phyloP scores from a whole-genome alignment of 176 grass and related monocot genomes.

The Poa annua region DNA sequence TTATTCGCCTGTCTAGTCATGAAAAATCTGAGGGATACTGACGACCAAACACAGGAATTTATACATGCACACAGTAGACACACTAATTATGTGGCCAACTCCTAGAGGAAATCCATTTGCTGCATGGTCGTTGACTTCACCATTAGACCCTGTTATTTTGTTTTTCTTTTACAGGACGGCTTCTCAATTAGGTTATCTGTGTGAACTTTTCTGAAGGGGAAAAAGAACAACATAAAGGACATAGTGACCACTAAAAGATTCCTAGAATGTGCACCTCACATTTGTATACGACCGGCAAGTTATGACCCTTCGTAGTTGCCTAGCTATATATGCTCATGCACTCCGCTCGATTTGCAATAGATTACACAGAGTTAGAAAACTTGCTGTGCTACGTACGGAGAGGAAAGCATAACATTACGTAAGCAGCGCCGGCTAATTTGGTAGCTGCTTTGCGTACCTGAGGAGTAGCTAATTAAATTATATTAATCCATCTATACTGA shows the following conservation, averaged over 20 bases:
- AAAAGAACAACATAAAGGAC: conserved; percentile 8
- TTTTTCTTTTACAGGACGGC: not conserved
- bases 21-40: not conserved
- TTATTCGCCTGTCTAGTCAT: not conserved
- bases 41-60: not conserved
- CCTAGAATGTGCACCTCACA: conserved; percentile 37
- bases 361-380: not conserved
- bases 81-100: conserved; percentile 8
- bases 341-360: conserved; percentile 29
- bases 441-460: too few relatives aligned
- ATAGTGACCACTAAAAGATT: conserved; percentile 39
- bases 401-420: not conserved
- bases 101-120: not conserved
- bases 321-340: conserved; percentile 34
- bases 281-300: not conserved
- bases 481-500: not conserved
- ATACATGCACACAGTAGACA: not conserved
- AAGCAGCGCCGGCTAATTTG: not conserved
- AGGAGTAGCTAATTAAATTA: not conserved
- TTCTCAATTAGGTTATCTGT: not conserved
- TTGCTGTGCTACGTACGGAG: not conserved
- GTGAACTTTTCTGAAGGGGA: not conserved
- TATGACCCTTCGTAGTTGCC: conserved; percentile 39
- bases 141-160: not conserved
- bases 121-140: not conserved